A percentile compares a stretch with the other conserved stretches of the same genome.
phyloP scores from a whole-genome alignment of 2,329 filamentous ascomycete species.

The Fusarium begoniae region DNA sequence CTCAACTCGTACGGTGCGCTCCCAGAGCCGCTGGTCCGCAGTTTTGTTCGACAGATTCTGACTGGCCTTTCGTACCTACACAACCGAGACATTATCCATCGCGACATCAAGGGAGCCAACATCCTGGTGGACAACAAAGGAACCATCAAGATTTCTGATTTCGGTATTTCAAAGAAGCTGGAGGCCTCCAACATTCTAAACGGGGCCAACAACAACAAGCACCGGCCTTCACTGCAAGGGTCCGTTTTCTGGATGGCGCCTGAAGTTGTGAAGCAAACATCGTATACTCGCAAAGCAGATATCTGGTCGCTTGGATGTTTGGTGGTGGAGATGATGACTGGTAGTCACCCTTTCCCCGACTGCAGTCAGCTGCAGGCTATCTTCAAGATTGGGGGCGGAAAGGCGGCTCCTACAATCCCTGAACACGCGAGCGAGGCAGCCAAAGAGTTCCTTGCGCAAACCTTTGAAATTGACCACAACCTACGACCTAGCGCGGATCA shows the following conservation, averaged over 20 bases:
- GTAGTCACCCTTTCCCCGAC: constrained; percentile 94
- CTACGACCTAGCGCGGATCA: constrained; percentile 92
- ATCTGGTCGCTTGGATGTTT: constrained; percentile 98
- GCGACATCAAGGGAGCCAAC: constrained; percentile 99
- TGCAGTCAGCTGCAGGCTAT: constrained; percentile 97
- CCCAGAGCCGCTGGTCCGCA: constrained; percentile 90
- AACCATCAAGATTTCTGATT: constrained; percentile 98
- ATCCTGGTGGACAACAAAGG: constrained; percentile 99
- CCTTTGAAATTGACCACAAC: constrained; percentile 96
- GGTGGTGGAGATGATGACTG: constrained; percentile 99
- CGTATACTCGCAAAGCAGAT: constrained; percentile 97
- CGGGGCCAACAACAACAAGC: constrained; percentile 72
- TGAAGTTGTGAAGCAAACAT: constrained; percentile 97
- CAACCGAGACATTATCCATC: constrained; percentile 94
- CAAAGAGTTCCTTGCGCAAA: constrained; percentile 82
- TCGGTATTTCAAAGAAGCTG: constrained; percentile 97
- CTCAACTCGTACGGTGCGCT: constrained; percentile 97
- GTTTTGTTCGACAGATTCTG: constrained; percentile 96
- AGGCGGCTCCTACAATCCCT: constrained; percentile 87
- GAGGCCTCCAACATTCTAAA: constrained; percentile 87
- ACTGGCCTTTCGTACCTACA: constrained; percentile 93
- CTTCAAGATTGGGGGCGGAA: constrained; percentile 94
- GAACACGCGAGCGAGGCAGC: constrained; percentile 87
- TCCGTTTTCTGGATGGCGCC: constrained; percentile 99
- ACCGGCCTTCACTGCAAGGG: constrained; percentile 85